Evolutionary conservation across 148 eudicot species (phyloP).

Genomic region (Fallopia convolvulus): DNA sequence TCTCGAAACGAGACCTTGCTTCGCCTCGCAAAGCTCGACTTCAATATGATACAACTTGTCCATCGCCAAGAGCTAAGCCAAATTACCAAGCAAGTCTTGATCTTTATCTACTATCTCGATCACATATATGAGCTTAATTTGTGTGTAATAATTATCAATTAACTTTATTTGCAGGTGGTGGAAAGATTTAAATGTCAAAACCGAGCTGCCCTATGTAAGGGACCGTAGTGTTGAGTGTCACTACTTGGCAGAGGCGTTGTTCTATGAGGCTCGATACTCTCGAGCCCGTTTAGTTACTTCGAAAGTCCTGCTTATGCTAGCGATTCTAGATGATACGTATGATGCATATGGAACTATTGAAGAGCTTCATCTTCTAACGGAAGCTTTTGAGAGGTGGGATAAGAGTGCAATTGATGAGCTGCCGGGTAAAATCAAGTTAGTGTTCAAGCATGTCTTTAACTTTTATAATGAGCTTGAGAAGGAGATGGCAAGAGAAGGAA

Average conservation of each 20-base stretch:
- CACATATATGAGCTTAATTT: too few relatives aligned
- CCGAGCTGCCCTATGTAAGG: constrained; percentile 26
- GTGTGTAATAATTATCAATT: too few relatives aligned
- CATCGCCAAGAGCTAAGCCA: constrained; percentile 29
- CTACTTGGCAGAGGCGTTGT: constrained; percentile 18
- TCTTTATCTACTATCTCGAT: too few relatives aligned
- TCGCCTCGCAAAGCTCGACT: constrained; percentile 28
- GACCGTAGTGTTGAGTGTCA: constrained; percentile 34
- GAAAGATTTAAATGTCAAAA: constrained; percentile 19
- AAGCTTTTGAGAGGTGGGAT: not conserved
- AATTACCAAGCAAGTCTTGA: constrained; percentile 9
- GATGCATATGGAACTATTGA: constrained; percentile 35
- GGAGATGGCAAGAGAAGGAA: not conserved
- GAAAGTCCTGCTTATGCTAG: constrained; percentile 15
- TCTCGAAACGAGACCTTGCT: constrained; percentile 18
- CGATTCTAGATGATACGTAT: constrained; percentile 38
- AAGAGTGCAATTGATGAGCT: not conserved
- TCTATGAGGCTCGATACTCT: constrained; percentile 28
- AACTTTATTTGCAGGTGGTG: constrained; percentile 27
- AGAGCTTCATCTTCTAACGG: constrained; percentile 24
- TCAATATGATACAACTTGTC: constrained; percentile 26
- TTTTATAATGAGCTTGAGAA: not conserved
- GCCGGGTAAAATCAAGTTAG: not conserved
- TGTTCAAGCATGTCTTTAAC: not conserved
- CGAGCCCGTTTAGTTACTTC: constrained; percentile 17